A percentile compares a stretch with the other conserved stretches of the same genome.
Evolutionary conservation across 768 basidiomycete genomes (phyloP).

Genomic region (Cytidiella melzeri): DNA sequence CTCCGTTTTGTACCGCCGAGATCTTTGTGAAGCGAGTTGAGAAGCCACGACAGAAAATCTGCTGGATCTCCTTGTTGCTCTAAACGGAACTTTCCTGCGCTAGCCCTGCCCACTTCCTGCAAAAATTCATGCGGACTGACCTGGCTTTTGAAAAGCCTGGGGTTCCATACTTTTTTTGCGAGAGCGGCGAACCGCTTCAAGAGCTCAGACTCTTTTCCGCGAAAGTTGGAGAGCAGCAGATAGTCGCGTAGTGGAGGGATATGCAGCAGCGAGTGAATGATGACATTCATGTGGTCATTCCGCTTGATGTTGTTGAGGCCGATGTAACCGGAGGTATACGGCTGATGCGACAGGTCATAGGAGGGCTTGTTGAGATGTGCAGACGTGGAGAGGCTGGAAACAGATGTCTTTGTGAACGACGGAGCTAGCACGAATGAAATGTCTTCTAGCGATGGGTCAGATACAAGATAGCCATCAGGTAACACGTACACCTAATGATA

Average conservation of each 20-base stretch:
- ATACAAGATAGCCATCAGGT: conserved; percentile 94
- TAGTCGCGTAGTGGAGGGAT: conserved; percentile 85
- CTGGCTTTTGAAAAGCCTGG: conserved; percentile 93
- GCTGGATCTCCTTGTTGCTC: conserved; percentile 95
- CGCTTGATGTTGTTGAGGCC: conserved; percentile 97
- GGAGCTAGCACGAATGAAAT: conserved; percentile 89
- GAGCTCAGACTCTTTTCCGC: conserved; percentile 77
- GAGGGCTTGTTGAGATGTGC: conserved; percentile 63
- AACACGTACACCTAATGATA: conserved; percentile 81
- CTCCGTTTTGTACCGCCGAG: conserved; percentile 91
- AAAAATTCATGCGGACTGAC: conserved; percentile 98
- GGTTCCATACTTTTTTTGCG: conserved; percentile 95
- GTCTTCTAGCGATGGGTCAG: conserved; percentile 94
- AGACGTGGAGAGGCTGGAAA: conserved; percentile 51
- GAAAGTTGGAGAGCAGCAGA: conserved; percentile 70
- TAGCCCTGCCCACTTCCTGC: conserved; percentile 91
- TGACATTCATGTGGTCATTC: conserved; percentile 97
- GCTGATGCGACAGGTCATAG: conserved; percentile 75
- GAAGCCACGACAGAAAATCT: conserved; percentile 92
- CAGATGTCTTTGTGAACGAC: conserved; percentile 61
- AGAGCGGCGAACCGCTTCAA: conserved; percentile 82
- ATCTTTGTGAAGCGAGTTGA: conserved; percentile 91
- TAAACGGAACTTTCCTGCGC: conserved; percentile 84
- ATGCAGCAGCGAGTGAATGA: conserved; percentile 91
- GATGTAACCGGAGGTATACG: conserved; percentile 90